Evolutionary conservation across 768 basidiomycete genomes (phyloP), one percentile per base, ranked within the genome.

Genomic region (Rhodotorula paludigena): DNA sequence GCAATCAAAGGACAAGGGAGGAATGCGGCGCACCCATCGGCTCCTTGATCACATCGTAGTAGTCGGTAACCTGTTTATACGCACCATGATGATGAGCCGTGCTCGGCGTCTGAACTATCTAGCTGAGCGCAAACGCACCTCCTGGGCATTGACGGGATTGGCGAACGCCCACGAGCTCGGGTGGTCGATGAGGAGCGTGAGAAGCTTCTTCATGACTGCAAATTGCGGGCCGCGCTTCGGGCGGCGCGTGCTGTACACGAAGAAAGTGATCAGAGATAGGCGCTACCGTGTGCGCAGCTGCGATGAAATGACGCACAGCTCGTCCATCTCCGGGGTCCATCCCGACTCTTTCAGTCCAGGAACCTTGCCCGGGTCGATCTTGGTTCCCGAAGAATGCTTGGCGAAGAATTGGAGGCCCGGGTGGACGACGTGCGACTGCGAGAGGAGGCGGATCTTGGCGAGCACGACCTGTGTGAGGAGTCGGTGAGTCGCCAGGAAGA

Each of bases 161-260:
- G 83, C 80, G 80, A 98, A 99, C 11, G 96, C 85, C 93, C 96
- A 99, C 2, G 89, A 85, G 47, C 84, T 83, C 15, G 87, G 83
- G 75, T 92, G 88, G 36, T 81, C 83, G 77, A 88, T 85, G 61
- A 98, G 79, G 57, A 91, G 89, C 44, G 84, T 84, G 39, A 97
- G 81, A 15, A 92, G 82, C 49, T 86, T 85, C 74, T 88, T 85
- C 84, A 97, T 88, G 35, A 85, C 83, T 65, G 88, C 78, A 69
- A 80, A 80, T 80, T 68, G 86, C 77, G 79, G 84, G 81, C 78
- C 74, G 66, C 81, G 75, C 78, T 81, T 74, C 77, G 84, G 74
- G 74, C 78, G 74, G 74, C 80, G 76, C 1, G 80, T 76, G 35
- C 78, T 79, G 68, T 33, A 20, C 9, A 0, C 1, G 35, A n/a